Evolutionary conservation across 495 filamentous ascomycete species (phyloP), one percentile per base, ranked within the genome.

Genomic region (Daldinia bambusicola): DNA sequence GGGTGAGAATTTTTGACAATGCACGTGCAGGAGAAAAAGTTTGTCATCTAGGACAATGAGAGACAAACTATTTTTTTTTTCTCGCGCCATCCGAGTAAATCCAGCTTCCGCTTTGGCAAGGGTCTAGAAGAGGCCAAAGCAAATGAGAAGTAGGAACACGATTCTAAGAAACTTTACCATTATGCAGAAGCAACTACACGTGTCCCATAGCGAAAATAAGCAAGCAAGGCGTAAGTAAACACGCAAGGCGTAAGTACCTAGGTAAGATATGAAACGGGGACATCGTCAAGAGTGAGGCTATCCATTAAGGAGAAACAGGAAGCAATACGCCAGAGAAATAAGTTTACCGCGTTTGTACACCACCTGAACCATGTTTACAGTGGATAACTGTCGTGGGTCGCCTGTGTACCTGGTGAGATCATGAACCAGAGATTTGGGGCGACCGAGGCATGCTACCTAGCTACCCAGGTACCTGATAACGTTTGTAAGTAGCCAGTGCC

Each of bases 101-200:
- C 72, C 83, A 7, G 82, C 75, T 6, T 68, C 74, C 30, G 82
- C 74, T 14, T 48, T 84, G 2, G 73, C 77, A 4, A 75, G 71
- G 4, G 74, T 77, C 26, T 59, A 85, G 22, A 74, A 66, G 26
- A 41, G n/a, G 34, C 70, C 76, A 0, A 78, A 81, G 2, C 76
- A 79, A 34, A 85, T 82, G 38, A 79, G 76, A 67, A 85, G 84
- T 57, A 74, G 66, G 14, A 65, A 67, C 26, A 70, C 84, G 7
- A 81, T 78, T 66, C 65, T 83, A 12, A 66, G 80, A n/a, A 77
- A 83, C 48, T 78, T 78, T 20, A 68, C 74, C 0, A 75, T 80
- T 14, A 80, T 79, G 2, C 82, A 83, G 76, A 81, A 79, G 26
- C 65, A 84, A 62, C 69, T 84, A 6, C 50, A 84, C 34, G 34